Conservation (phyloP, 2,329 filamentous ascomycete genomes). For the Arthrobotrys megalospora region DNA sequence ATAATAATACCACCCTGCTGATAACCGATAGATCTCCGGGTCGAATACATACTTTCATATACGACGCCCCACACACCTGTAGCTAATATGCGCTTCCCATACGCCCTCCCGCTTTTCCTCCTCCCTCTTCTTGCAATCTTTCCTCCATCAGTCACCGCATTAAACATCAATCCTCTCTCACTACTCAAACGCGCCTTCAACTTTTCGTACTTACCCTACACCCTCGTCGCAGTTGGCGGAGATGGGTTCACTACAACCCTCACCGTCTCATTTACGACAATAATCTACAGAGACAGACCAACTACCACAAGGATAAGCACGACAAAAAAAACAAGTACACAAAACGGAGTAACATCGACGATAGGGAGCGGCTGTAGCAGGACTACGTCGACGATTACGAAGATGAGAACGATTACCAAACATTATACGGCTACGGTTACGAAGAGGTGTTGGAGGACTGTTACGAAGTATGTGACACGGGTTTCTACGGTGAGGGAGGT, state of each 20-base stretch:
- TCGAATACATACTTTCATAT: not conserved
- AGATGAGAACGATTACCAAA: conserved; percentile 12
- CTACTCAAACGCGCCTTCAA: conserved; percentile 29
- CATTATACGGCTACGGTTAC: conserved; percentile 34
- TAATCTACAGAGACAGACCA: conserved; percentile 9
- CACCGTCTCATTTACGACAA: conserved; percentile 44
- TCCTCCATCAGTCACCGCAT: not conserved
- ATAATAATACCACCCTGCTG: too few relatives aligned
- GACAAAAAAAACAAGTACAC: not conserved
- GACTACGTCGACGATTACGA: conserved; percentile 18
- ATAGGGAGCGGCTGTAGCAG: not conserved
- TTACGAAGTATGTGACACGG: conserved; percentile 28
- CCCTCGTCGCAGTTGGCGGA: conserved; percentile 43
- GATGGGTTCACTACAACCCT: conserved; percentile 44
- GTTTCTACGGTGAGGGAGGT: conserved; percentile 20
- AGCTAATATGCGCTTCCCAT: conserved; percentile 28
- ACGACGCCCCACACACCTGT: not conserved
- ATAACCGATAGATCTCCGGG: too few relatives aligned
- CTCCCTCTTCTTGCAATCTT: conserved; percentile 16
- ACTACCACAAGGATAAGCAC: conserved; percentile 2
- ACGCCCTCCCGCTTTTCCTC: conserved; percentile 23
- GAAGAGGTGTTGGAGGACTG: conserved; percentile 4
- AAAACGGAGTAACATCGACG: not conserved
- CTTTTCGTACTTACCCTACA: conserved; percentile 45
- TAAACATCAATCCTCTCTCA: conserved; percentile 32